Percentiles rank a stretch among this genome's conserved stretches.
phyloP scores from a whole-genome alignment of 202 grass and related monocot genomes.

The Digitaria exilis region DNA sequence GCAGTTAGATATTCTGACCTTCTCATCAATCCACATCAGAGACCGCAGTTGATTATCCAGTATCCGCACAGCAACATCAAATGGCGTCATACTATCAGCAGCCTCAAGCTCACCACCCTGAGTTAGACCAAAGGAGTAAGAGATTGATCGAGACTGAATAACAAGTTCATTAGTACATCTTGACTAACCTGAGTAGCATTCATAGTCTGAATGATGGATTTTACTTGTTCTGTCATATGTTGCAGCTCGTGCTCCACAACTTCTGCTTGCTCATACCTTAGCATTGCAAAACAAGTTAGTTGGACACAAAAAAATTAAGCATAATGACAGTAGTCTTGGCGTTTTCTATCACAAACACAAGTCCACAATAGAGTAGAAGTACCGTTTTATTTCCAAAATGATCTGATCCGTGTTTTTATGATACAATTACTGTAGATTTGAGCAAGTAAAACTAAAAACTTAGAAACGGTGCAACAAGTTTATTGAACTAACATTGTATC shows the following conservation, averaged over 20 bases:
- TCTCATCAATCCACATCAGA: constrained; percentile 98
- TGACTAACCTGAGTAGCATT: constrained; percentile 78
- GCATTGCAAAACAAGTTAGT: constrained; percentile 35
- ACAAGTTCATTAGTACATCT: constrained; percentile 19
- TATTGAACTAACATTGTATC: constrained; percentile 83
- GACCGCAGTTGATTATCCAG: constrained; percentile 95
- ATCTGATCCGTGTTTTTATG: constrained; percentile 3
- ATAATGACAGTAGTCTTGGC: background rate
- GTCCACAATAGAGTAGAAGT: background rate
- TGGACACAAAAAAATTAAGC: background rate
- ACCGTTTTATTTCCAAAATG: background rate
- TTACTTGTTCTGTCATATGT: constrained; percentile 97
- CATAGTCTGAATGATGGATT: constrained; percentile 93
- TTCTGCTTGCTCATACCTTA: constrained; percentile 89
- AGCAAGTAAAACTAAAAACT: constrained; percentile 17
- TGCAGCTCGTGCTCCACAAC: constrained; percentile 89
- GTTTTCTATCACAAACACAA: background rate
- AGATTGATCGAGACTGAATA: background rate
- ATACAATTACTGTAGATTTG: background rate
- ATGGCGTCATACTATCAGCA: constrained; percentile 80
- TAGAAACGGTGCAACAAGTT: constrained; percentile 10
- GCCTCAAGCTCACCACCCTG: constrained; percentile 78
- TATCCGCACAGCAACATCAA: constrained; percentile 97
- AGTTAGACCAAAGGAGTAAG: constrained; percentile 30
- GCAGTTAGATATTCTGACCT: constrained; percentile 48